Conservation (phyloP, 805 yeast genomes). For the Nematodospora valgi region DNA sequence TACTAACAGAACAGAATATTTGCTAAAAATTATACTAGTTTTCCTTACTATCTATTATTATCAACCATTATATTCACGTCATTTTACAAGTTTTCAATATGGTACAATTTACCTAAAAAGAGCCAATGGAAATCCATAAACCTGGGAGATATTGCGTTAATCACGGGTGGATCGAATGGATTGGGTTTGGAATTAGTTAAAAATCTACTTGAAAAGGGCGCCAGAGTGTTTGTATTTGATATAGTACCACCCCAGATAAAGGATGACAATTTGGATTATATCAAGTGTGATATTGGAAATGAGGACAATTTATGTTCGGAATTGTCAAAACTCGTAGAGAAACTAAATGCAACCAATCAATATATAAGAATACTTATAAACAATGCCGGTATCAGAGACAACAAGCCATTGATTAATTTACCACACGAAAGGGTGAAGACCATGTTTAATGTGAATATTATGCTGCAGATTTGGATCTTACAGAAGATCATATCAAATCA, state of each 20-base stretch:
- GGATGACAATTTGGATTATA: constrained; percentile 13
- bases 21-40: constrained; percentile 1
- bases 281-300: constrained; percentile 23
- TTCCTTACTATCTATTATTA: constrained; percentile 6
- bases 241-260: constrained; percentile 14
- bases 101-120: constrained; percentile 6
- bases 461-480: constrained; percentile 28
- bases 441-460: constrained; percentile 28
- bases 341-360: constrained; percentile 10
- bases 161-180: constrained; percentile 53
- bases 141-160: constrained; percentile 25
- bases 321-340: constrained; percentile 21
- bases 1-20: constrained; percentile 3
- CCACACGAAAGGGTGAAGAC: constrained; percentile 17
- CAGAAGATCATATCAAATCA: constrained; percentile 20
- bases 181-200: constrained; percentile 43
- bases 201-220: constrained; percentile 16
- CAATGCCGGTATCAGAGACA: constrained; percentile 49
- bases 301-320: constrained; percentile 12
- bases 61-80: not conserved
- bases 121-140: constrained; percentile 2
- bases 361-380: constrained; percentile 31
- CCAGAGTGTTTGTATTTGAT: constrained; percentile 31
- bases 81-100: constrained; percentile 1
- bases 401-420: constrained; percentile 23